Evolutionary conservation across 2,329 filamentous ascomycete species (phyloP).

Genomic region (Chalaropsis thielavioides): DNA sequence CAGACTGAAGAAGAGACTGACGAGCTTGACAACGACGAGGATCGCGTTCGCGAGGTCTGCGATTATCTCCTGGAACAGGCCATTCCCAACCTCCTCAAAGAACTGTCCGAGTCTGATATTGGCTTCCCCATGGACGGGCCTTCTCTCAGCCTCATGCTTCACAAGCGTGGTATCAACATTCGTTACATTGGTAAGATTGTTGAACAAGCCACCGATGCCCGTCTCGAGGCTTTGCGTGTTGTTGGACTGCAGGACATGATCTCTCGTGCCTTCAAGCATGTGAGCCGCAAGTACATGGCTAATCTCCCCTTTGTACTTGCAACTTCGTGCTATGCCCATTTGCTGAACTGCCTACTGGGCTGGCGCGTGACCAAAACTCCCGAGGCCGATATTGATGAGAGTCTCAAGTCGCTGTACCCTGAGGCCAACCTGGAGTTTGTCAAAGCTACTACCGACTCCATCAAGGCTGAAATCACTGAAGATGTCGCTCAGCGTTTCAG

Average conservation of each 20-base stretch:
- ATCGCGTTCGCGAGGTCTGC: constrained; percentile 74
- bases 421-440: constrained; percentile 74
- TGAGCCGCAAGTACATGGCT: constrained; percentile 64
- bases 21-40: constrained; percentile 69
- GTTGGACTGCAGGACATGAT: constrained; percentile 87
- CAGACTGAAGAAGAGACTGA: constrained; percentile 83
- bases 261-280: constrained; percentile 88
- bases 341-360: constrained; percentile 88
- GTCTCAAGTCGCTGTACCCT: constrained; percentile 60
- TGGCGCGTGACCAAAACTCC: constrained; percentile 62
- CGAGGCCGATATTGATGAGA: constrained; percentile 58
- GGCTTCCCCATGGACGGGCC: constrained; percentile 98
- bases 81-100: constrained; percentile 72
- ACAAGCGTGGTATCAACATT: constrained; percentile 95
- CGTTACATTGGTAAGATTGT: constrained; percentile 85
- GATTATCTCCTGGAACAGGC: constrained; percentile 60
- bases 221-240: constrained; percentile 61
- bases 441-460: constrained; percentile 55
- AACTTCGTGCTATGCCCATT: constrained; percentile 65
- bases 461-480: constrained; percentile 54
- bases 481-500: constrained; percentile 64
- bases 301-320: constrained; percentile 66
- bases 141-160: constrained; percentile 72
- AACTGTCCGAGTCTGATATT: constrained; percentile 81
- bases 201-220: constrained; percentile 47